These are phyloP conservation scores for Malassezia yamatoensis DNA, from an alignment of 1,284 basidiomycete species.

Conservation along the genomic window DNA sequence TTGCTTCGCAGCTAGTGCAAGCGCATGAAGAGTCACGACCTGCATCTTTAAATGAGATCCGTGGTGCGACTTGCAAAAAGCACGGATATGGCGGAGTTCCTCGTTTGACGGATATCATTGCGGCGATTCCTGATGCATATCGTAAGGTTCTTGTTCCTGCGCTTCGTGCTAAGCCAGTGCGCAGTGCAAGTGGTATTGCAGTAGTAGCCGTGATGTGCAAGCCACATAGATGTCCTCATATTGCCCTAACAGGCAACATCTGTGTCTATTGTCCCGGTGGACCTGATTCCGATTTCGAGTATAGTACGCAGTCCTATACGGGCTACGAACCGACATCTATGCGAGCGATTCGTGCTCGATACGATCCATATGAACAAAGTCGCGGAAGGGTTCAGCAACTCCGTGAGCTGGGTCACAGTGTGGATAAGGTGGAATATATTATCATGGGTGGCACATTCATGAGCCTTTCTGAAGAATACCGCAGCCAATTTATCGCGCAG, in stretches of 20 bases:
- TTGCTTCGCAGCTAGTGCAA: constrained; percentile 83
- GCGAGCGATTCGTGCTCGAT: constrained; percentile 93
- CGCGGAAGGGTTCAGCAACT: constrained; percentile 88
- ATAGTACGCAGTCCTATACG: constrained; percentile 91
- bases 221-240: constrained; percentile 97
- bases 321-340: constrained; percentile 94
- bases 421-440: constrained; percentile 98
- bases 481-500: constrained; percentile 85
- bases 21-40: constrained; percentile 59
- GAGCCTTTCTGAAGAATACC: constrained; percentile 95
- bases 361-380: constrained; percentile 98
- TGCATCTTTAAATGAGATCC: constrained; percentile 78
- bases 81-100: constrained; percentile 76
- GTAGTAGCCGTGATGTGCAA: constrained; percentile 99
- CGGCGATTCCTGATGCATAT: constrained; percentile 93
- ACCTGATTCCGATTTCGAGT: constrained; percentile 98
- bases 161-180: constrained; percentile 82
- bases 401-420: constrained; percentile 83
- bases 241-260: constrained; percentile 99
- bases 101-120: constrained; percentile 90
- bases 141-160: constrained; percentile 82
- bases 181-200: constrained; percentile 95
- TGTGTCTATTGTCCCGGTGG: constrained; percentile 99
- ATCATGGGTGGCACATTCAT: constrained; percentile 99
- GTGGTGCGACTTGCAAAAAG: constrained; percentile 80